Base-by-base conservation (phyloP, 2,329 filamentous ascomycete genomes). In the Coniochaeta hoffmannii region DNA sequence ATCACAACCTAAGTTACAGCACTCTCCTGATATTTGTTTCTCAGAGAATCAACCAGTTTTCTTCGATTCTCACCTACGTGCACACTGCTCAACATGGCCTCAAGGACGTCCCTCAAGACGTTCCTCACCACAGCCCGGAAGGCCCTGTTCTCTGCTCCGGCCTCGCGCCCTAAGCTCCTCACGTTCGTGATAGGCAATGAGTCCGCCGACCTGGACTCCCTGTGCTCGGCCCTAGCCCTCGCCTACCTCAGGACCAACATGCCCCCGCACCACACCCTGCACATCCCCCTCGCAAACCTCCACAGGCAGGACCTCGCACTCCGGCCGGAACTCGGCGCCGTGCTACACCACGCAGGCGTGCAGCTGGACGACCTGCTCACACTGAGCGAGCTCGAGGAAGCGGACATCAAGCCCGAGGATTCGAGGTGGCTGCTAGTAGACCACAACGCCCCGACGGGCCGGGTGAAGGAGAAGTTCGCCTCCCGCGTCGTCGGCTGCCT, bases 131-230 rank as follows among this genome's bases (percentile, higher is more conserved):
- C 71, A 1, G 81, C 82, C 19, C 75, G 74, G 54, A 68, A 69
- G 11, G 74, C 76, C 2, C 65, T 86, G 26, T 63, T 70, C 1
- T 68, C 72, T 4, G 73, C 78, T 2, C 68, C 73, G 1, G 63
- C 73, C 4, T 74, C 78, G 58, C 70, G 76, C 14, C 62, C 70
- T 1, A 67, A 64, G 4, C 80, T 81, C 2, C 62, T 87, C 54
- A 82, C 78, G 2, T 79, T 88, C 63, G 82, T 88, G 4, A 75
- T 87, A 9, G 85, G 85, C 41, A 88, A 88, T 60, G 85, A 88
- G 67, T 85, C 85, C 22, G 85, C 83, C 88, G 89, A 94, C 62
- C 84, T 94, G 55, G 89, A 94, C 71, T 92, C 89, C 1, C 80
- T 94, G 61, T 89, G 87, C 68, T 87, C 83, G 28, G 82, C 89